Base-by-base conservation (phyloP, 1,284 basidiomycete species). In the Anthracocystis panici-leucophaei region DNA sequence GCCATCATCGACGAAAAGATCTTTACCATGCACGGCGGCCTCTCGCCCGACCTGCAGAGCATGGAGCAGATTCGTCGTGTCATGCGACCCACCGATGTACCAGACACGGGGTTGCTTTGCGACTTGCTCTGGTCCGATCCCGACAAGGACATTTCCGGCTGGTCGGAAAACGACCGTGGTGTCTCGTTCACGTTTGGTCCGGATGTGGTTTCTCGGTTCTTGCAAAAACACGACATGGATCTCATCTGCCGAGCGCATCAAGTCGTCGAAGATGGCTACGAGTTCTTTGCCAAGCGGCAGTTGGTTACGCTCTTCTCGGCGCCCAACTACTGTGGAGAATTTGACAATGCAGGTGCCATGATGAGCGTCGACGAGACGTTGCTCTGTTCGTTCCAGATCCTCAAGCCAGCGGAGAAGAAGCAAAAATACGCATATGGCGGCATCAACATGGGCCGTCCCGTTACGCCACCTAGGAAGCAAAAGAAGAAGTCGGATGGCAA, bases 11-110 rank as follows among this genome's bases (percentile, higher is more conserved):
- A 96, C 87, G 94, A 96, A 87, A 95, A 96, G 88, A 96, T 96
- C 85, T 95, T 96, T 86, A 95, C 93, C 55, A 87, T 87, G 86
- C 93, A 96, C 82, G 92, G 93, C 54, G 92, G 92, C 51, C 89
- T 97, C 81, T 95, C 93, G 87, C 96, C 97, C 55, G 95, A 98
- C 87, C 88, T 99, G 75, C 95, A 98, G 89, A 94, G 92, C 84
- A 99, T 99, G 96, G 96, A 99, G 87, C 95, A 99, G 89, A 99
- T 99, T 88, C 90, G 97, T 86, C 90, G 96, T 86, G 95, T 99
- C 55, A 98, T 98, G 96, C 89, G 96, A 88, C 97, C 96, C 42
- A 99, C 96, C 66, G 96, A 99, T 87, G 96, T 99, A 59, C 96
- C 97, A 75, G 96, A 99, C 87, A 97, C 95, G 75, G 95, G 95